Percentiles rank a stretch among this genome's conserved stretches.
Conservation (phyloP, 2,329 filamentous ascomycete species). For the Monosporascus sp. region DNA sequence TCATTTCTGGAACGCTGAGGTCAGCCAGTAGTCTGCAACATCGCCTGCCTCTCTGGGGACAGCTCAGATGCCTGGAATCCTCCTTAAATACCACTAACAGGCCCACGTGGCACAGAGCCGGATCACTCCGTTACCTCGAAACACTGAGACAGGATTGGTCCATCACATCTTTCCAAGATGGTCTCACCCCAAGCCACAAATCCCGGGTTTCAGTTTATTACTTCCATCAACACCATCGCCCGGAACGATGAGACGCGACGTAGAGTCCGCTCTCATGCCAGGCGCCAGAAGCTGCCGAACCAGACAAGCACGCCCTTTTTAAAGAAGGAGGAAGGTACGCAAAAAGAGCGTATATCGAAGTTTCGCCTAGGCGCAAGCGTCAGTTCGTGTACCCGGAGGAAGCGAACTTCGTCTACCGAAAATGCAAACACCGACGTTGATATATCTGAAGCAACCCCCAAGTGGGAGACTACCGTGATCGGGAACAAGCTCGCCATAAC, state of each 20-base stretch:
- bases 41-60: not conserved
- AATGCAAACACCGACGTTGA: not conserved
- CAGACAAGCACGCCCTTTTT: constrained; percentile 15
- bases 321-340: constrained; percentile 19
- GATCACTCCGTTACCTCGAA: not conserved
- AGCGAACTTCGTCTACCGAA: not conserved
- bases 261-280: constrained; percentile 27
- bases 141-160: not conserved
- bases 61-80: not conserved
- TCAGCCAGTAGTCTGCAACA: not conserved
- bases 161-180: not conserved
- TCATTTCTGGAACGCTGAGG: not conserved
- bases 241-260: constrained; percentile 29
- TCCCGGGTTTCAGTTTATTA: constrained; percentile 29
- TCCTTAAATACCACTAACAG: not conserved
- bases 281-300: constrained; percentile 26
- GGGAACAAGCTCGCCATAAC: constrained; percentile 24
- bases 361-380: constrained; percentile 21
- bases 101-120: not conserved
- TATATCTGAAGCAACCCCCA: constrained; percentile 5
- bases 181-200: not conserved
- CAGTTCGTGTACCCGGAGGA: constrained; percentile 5
- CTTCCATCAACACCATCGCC: constrained; percentile 28
- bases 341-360: constrained; percentile 28
- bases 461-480: constrained; percentile 20